These are phyloP conservation scores for Solanum rostratum DNA, from an alignment of 257 asterid species.

Conservation along the genomic window DNA sequence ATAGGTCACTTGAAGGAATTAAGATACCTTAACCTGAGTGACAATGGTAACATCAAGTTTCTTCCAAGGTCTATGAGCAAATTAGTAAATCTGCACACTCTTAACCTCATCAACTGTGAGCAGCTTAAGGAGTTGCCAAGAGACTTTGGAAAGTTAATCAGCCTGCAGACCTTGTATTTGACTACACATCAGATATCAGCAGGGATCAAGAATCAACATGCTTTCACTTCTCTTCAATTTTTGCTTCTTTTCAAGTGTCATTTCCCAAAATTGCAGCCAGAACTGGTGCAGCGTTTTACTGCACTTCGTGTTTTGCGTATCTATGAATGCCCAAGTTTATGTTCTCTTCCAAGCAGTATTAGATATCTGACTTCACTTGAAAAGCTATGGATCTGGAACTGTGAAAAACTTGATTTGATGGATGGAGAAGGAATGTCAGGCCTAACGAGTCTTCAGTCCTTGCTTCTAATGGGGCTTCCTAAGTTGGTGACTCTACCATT, in stretches of 20 bases:
- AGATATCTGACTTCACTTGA: conserved; percentile 28
- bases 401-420: conserved; percentile 26
- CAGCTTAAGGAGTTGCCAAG: conserved; percentile 23
- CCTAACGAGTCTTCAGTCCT: conserved; percentile 23
- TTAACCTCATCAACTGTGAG: conserved; percentile 43
- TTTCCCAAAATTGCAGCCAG: conserved; percentile 22
- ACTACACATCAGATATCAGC: conserved; percentile 25
- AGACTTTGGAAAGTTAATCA: conserved; percentile 9
- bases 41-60: conserved; percentile 16
- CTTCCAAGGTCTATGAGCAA: conserved; percentile 31
- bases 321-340: conserved; percentile 31
- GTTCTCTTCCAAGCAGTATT: conserved; percentile 25
- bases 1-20: conserved; percentile 23
- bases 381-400: conserved; percentile 54
- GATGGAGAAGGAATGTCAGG: conserved; percentile 28
- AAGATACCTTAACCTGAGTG: conserved; percentile 27
- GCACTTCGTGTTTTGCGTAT: conserved; percentile 31
- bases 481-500: conserved; percentile 25
- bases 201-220: conserved; percentile 1
- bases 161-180: conserved; percentile 31
- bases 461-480: conserved; percentile 47
- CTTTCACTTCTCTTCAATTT: conserved; percentile 26
- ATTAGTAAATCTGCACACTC: conserved; percentile 35
- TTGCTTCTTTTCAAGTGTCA: conserved; percentile 36
- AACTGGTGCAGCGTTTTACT: conserved; percentile 18